Evolutionary conservation across 768 basidiomycete genomes (phyloP).

Genomic region (Sarcomyxa edulis): DNA sequence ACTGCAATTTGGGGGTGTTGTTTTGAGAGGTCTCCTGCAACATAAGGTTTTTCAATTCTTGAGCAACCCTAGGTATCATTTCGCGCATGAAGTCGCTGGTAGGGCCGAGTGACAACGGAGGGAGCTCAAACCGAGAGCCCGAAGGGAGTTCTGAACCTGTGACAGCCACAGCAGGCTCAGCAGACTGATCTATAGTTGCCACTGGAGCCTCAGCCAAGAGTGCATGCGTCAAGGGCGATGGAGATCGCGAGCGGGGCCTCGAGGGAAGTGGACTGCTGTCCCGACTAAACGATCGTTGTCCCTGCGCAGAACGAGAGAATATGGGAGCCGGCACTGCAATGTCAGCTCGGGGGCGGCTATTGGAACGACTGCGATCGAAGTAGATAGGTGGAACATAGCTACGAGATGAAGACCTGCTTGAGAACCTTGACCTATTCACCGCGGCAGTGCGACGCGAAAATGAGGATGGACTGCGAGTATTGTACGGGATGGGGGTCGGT

Average conservation of each 20-base stretch:
- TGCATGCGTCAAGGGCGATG: neutral
- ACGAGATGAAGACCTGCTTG: conserved; percentile 3
- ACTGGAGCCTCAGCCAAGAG: neutral
- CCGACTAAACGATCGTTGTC: too few relatives aligned
- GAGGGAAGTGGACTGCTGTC: neutral
- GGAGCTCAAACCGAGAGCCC: conserved; percentile 7
- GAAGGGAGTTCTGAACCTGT: conserved; percentile 7
- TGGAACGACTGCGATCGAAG: neutral
- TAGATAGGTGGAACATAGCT: too few relatives aligned
- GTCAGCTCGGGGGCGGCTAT: neutral
- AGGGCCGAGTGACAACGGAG: conserved; percentile 9
- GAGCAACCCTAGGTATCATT: conserved; percentile 29
- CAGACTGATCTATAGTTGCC: neutral
- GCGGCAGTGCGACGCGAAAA: too few relatives aligned
- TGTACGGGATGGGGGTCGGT: too few relatives aligned
- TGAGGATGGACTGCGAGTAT: too few relatives aligned
- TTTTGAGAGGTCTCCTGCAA: conserved; percentile 1
- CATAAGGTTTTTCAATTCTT: conserved; percentile 30
- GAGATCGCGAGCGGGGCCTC: neutral
- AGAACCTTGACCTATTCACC: too few relatives aligned
- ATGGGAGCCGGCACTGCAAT: neutral
- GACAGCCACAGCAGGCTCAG: neutral
- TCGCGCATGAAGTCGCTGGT: conserved; percentile 16
- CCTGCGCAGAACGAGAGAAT: too few relatives aligned
- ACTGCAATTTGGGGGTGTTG: neutral